Evolutionary conservation across 306 rosid genomes (phyloP).

Genomic region (Gillenia trifoliata): DNA sequence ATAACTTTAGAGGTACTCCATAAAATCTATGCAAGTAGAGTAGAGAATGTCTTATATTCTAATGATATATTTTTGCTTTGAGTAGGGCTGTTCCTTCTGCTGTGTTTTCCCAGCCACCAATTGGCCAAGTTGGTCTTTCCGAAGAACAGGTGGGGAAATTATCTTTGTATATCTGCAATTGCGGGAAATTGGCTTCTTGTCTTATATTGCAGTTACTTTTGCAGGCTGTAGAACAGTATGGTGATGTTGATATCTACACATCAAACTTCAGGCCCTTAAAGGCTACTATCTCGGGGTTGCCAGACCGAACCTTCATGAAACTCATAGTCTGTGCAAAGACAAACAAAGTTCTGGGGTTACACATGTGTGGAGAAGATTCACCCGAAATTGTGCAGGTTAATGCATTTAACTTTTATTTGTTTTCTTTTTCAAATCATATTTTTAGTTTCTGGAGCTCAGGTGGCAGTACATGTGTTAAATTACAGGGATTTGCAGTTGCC

Average conservation of each 20-base stretch:
- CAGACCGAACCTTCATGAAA: slow-evolving; percentile 87
- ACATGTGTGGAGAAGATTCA: slow-evolving; percentile 95
- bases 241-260: slow-evolving; percentile 79
- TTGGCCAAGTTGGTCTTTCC: slow-evolving; percentile 84
- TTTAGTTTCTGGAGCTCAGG: slow-evolving; percentile 5
- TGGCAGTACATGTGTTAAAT: slow-evolving; percentile 15
- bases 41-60: not conserved
- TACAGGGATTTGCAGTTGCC: slow-evolving; percentile 94
- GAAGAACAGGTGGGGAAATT: slow-evolving; percentile 75
- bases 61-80: slow-evolving; percentile 20
- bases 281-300: slow-evolving; percentile 94
- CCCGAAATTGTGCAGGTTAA: slow-evolving; percentile 88
- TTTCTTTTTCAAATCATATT: not conserved
- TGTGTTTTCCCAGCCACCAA: slow-evolving; percentile 97
- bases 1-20: not conserved
- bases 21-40: not conserved
- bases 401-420: slow-evolving; percentile 18
- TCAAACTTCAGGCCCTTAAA: slow-evolving; percentile 88
- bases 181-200: slow-evolving; percentile 10
- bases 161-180: slow-evolving; percentile 9
- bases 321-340: slow-evolving; percentile 77
- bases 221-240: slow-evolving; percentile 73
- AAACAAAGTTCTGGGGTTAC: slow-evolving; percentile 68
- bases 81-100: slow-evolving; percentile 85
- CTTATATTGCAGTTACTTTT: slow-evolving; percentile 19